A percentile compares a stretch with the other conserved stretches of the same genome.
Evolutionary conservation across 768 basidiomycete species (phyloP).

Genomic region (Collybia mongolica): DNA sequence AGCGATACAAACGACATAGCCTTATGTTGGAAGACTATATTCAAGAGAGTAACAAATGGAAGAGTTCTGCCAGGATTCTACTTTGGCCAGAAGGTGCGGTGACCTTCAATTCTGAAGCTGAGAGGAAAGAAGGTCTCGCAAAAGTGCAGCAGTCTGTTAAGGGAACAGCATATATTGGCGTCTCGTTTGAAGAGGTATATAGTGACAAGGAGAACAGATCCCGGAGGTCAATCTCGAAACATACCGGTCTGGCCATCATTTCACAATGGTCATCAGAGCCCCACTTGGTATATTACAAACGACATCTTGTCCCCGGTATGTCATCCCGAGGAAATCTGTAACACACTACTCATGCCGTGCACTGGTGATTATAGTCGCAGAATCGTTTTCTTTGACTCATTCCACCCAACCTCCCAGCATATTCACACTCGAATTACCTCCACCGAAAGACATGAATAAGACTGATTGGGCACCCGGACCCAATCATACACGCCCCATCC

Average conservation of each 20-base stretch:
- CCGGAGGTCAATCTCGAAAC: constrained; percentile 36
- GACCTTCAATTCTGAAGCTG: constrained; percentile 49
- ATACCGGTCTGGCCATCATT: constrained; percentile 68
- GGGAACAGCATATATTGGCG: constrained; percentile 52
- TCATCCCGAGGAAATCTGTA: constrained; percentile 9
- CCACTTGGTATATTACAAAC: constrained; percentile 66
- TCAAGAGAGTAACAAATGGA: constrained; percentile 48
- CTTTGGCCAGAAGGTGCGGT: constrained; percentile 86
- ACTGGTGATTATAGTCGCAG: constrained; percentile 53
- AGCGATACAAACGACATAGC: constrained; percentile 35
- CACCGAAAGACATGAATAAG: constrained; percentile 38
- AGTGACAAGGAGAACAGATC: constrained; percentile 34
- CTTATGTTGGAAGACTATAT: constrained; percentile 61
- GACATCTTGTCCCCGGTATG: constrained; percentile 76
- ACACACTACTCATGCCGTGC: constrained; percentile 5
- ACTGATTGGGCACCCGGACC: constrained; percentile 41
- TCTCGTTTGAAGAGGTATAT: constrained; percentile 69
- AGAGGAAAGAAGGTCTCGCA: constrained; percentile 49
- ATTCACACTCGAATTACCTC: constrained; percentile 38
- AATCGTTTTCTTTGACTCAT: constrained; percentile 65
- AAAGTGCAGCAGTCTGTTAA: constrained; percentile 32
- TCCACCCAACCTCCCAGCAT: constrained; percentile 50
- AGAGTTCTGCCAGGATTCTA: constrained; percentile 48
- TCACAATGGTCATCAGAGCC: constrained; percentile 30
- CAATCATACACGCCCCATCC: constrained; percentile 49